A percentile compares a stretch with the other conserved stretches of the same genome.
These are phyloP conservation scores for Fusarium nematophilum DNA, from an alignment of 2,329 filamentous ascomycete species.

Conservation along the genomic window DNA sequence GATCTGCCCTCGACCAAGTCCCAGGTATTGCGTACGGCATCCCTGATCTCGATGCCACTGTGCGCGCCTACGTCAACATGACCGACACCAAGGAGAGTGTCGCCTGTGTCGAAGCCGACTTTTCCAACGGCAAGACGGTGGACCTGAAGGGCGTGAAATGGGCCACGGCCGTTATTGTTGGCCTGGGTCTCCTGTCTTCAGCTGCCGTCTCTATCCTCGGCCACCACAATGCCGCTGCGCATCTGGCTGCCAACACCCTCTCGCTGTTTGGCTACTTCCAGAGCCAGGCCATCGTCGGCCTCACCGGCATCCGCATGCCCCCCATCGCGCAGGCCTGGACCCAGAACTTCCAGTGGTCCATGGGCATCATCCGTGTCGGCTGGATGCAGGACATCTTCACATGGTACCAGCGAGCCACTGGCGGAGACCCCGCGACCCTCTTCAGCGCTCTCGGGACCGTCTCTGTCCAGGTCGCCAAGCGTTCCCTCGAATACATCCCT, in stretches of 20 bases:
- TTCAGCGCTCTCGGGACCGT: constrained; percentile 78
- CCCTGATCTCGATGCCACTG: constrained; percentile 88
- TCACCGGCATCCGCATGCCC: constrained; percentile 82
- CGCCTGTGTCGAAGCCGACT: constrained; percentile 86
- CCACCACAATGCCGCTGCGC: constrained; percentile 92
- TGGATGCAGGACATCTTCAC: constrained; percentile 91
- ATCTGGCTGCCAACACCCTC: constrained; percentile 91
- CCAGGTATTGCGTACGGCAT: constrained; percentile 89
- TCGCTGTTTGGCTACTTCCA: constrained; percentile 96
- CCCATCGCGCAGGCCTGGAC: constrained; percentile 94
- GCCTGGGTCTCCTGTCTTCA: constrained; percentile 83
- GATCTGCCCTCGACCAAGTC: constrained; percentile 70
- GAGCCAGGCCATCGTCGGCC: constrained; percentile 88
- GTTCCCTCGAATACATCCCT: constrained; percentile 55
- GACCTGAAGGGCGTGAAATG: constrained; percentile 89
- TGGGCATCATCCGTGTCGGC: constrained; percentile 88
- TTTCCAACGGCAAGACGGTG: constrained; percentile 93
- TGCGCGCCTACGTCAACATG: constrained; percentile 82
- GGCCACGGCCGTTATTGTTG: constrained; percentile 88
- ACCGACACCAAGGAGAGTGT: constrained; percentile 71
- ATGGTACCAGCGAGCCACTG: constrained; percentile 95
- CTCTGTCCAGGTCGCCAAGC: constrained; percentile 84
- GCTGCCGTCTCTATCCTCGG: constrained; percentile 90
- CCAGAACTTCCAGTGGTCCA: constrained; percentile 97
- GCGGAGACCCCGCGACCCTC: constrained; percentile 82